Conservation (phyloP, 345 rosid genomes). For the Populus tremula region DNA sequence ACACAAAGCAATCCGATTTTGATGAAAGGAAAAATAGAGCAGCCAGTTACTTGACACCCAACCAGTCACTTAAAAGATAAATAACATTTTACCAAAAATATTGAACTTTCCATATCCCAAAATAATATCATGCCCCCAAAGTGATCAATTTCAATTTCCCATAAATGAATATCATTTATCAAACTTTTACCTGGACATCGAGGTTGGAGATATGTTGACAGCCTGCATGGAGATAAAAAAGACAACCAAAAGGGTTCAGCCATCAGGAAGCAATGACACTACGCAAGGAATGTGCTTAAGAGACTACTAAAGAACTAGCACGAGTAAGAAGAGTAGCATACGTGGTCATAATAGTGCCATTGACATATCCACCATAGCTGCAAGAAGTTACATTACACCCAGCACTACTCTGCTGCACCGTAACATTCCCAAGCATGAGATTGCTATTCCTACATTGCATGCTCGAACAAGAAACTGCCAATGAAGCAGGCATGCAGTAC, state of each 20-base stretch:
- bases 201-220: conserved; percentile 81
- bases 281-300: not conserved
- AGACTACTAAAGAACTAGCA: conserved; percentile 2
- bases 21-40: not conserved
- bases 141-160: not conserved
- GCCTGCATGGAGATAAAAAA: conserved; percentile 40
- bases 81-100: not conserved
- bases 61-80: too few species aligned
- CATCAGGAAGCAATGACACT: not conserved
- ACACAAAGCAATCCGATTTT: not conserved
- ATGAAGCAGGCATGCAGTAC: conserved; percentile 85
- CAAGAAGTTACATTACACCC: conserved; percentile 94
- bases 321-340: conserved; percentile 30
- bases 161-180: not conserved
- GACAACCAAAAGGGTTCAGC: conserved; percentile 1
- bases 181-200: conserved; percentile 73
- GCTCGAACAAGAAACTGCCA: conserved; percentile 93
- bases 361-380: conserved; percentile 67
- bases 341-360: conserved; percentile 73
- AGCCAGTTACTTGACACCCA: not conserved
- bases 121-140: not conserved
- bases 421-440: conserved; percentile 77
- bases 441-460: conserved; percentile 85
- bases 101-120: not conserved
- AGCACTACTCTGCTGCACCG: conserved; percentile 63